Evolutionary conservation across 495 filamentous ascomycete genomes (phyloP), one percentile per base, ranked within the genome.

Genomic region (Glarea lozoyensis): DNA sequence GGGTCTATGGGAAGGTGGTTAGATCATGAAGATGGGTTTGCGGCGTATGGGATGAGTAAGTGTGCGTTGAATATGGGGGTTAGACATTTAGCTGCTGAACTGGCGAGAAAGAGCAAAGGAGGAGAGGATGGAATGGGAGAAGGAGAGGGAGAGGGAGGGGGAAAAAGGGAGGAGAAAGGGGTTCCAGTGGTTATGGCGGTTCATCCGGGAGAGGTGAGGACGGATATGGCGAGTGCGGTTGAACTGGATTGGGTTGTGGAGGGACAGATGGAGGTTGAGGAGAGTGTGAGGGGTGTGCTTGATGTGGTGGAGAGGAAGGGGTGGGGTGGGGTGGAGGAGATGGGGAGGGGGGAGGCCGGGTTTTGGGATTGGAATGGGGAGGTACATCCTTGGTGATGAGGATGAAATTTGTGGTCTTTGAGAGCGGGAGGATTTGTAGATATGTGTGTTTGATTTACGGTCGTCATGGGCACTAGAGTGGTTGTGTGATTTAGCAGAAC

Each of bases 291-390:
- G n/a, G 61, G 58, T 2, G 74, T 76, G 65, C 54, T 78, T 34
- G 47, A 61, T 21, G 71, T 75, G 2, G 69, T 76, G 38, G 53
- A 58, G 23, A 67, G 61, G 36, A 76, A 72, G 46, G 62, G 57
- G 17, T 53, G 61, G 2, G 59, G 63, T 31, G 48, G 48, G 16
- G n/a, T 30, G 2, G 48, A 51, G 25, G 42, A 50, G 31, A 57
- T 60, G 24, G 68, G 61, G 17, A 73, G 68, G 45, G 65, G 72
- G 27, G 67, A 58, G 43, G 73, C 69, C 11, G 75, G 66, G 10
- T 77, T 77, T 52, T 76, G 70, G 70, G 70, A 67, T 5, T 76
- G 69, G 68, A 63, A 75, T 37, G 61, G 69, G 35, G 64, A 65
- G 43, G 68, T 68, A 44, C 48, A 63, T 48, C 49, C 44, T 33